Evolutionary conservation across 164 flowering plant genomes (phyloP).

Genomic region (Kalanchoe fedtschenkoi): DNA sequence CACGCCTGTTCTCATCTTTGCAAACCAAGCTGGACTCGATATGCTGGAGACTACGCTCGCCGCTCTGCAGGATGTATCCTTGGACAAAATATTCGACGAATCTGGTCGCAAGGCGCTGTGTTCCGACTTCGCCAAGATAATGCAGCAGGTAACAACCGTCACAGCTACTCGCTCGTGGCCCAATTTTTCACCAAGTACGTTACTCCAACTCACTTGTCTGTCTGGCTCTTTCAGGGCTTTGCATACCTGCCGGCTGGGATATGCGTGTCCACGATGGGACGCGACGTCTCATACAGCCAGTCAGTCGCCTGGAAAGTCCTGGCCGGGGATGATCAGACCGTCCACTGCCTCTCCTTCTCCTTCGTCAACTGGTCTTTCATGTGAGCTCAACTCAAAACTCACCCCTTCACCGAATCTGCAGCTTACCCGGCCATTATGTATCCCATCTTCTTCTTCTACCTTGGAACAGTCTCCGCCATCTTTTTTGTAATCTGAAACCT

Average conservation of each 20-base stretch:
- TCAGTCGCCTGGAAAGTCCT: constrained; percentile 85
- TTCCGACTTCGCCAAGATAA: constrained; percentile 70
- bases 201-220: not conserved
- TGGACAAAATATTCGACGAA: constrained; percentile 85
- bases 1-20: constrained; percentile 73
- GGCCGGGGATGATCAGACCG: constrained; percentile 45
- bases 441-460: too few species aligned
- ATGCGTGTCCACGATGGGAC: constrained; percentile 82
- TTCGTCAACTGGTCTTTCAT: constrained; percentile 93
- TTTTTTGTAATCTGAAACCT: too few species aligned
- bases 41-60: constrained; percentile 91
- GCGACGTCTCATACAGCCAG: constrained; percentile 72
- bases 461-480: too few species aligned
- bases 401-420: too few species aligned
- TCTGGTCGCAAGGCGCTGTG: constrained; percentile 61
- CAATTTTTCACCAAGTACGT: not conserved
- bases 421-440: too few species aligned
- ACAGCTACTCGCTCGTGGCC: not conserved
- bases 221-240: constrained; percentile 46
- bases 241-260: constrained; percentile 72
- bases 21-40: constrained; percentile 91
- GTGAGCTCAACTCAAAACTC: constrained; percentile 21
- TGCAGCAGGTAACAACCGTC: constrained; percentile 63
- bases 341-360: constrained; percentile 76
- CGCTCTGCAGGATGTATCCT: constrained; percentile 71